Conservation (phyloP, 106 monocot species). For the Posidonia australis region DNA sequence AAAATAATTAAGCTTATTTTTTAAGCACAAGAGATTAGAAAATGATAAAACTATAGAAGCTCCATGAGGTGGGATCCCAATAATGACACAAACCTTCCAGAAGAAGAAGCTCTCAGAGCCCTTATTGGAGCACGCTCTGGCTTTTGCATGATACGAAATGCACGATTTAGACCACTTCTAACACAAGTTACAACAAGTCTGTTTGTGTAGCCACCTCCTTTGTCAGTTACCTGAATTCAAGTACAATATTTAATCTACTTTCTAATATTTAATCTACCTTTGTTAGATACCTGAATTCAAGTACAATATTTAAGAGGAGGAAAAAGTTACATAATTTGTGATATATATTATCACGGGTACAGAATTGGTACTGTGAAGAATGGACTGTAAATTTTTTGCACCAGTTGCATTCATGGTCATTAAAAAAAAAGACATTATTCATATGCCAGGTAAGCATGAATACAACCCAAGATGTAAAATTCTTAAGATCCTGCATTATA, state of each 20-base stretch:
- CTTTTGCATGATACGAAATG: slow-evolving; percentile 86
- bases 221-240: slow-evolving; percentile 72
- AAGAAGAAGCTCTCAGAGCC: slow-evolving; percentile 91
- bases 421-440: too few relatives aligned
- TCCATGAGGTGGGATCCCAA: not conserved
- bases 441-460: too few relatives aligned
- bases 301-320: not conserved
- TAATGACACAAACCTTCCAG: slow-evolving; percentile 59
- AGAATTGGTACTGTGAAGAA: too few relatives aligned
- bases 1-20: not conserved
- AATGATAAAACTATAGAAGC: not conserved
- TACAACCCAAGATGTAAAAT: too few relatives aligned
- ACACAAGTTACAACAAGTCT: slow-evolving; percentile 86
- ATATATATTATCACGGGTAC: too few relatives aligned
- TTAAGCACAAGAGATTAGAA: not conserved
- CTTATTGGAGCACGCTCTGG: slow-evolving; percentile 94
- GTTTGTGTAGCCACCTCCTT: slow-evolving; percentile 79
- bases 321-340: too few relatives aligned
- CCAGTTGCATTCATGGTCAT: too few relatives aligned
- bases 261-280: slow-evolving; percentile 12
- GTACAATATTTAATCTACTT: not conserved
- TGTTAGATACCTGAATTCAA: slow-evolving; percentile 69
- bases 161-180: slow-evolving; percentile 94
- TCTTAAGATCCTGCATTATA: too few relatives aligned
- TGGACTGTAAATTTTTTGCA: too few relatives aligned